phyloP scores from a whole-genome alignment of 768 basidiomycete species.

The Boletus edulis region DNA sequence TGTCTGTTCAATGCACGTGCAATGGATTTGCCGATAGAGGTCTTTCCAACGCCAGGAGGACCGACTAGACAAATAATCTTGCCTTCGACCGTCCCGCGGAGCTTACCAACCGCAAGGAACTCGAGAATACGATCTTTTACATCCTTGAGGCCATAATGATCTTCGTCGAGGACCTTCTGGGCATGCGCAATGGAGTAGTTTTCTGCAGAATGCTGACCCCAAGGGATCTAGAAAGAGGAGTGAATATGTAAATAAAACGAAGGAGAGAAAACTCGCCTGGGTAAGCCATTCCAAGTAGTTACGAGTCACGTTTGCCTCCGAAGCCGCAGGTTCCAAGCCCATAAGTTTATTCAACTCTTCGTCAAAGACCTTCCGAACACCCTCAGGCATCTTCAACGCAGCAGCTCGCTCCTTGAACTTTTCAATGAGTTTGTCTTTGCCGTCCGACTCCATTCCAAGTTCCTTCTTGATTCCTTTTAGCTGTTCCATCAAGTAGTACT shows the following conservation, averaged over 20 bases:
- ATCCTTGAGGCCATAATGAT: conserved; percentile 91
- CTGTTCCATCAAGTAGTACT: conserved; percentile 97
- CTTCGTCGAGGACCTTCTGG: conserved; percentile 82
- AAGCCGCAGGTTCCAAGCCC: conserved; percentile 86
- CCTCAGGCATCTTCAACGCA: conserved; percentile 82
- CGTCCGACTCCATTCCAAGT: conserved; percentile 91
- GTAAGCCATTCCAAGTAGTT: conserved; percentile 95
- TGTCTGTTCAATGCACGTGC: conserved; percentile 85
- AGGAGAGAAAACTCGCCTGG: conserved; percentile 45
- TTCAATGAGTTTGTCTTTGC: conserved; percentile 91
- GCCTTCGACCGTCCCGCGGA: conserved; percentile 91
- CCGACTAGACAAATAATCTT: conserved; percentile 98
- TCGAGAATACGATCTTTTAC: conserved; percentile 94
- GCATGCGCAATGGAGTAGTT: conserved; percentile 89
- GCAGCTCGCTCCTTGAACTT: conserved; percentile 87
- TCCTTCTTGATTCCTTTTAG: conserved; percentile 96
- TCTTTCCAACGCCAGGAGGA: conserved; percentile 98
- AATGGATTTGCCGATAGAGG: conserved; percentile 93
- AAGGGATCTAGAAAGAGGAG: conserved; percentile 67
- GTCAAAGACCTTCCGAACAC: conserved; percentile 91
- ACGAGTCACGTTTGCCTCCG: conserved; percentile 90
- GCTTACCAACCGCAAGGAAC: conserved; percentile 93
- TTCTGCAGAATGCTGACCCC: conserved; percentile 93
- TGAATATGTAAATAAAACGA: not conserved
- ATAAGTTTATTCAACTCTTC: conserved; percentile 91